These are phyloP conservation scores for Rhododendron ferrugineum DNA, from an alignment of 148 eudicot species.

Conservation along the genomic window DNA sequence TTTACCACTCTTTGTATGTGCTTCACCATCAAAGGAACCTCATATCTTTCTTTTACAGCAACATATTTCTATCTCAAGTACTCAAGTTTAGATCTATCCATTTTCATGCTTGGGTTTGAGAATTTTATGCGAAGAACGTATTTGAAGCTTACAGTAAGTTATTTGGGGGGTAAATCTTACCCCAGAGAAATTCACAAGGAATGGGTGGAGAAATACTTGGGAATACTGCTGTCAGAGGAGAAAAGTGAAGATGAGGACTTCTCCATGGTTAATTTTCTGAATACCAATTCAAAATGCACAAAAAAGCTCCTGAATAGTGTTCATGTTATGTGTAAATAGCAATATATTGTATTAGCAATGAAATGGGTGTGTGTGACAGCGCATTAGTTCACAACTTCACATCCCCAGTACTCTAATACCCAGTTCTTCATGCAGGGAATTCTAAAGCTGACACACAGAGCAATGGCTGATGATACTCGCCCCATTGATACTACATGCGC, in stretches of 20 bases:
- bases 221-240: neutral
- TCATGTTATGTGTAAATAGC: neutral
- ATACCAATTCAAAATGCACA: neutral
- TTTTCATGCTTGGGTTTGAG: neutral
- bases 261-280: neutral
- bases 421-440: conserved; percentile 50
- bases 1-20: too few species aligned
- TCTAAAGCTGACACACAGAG: conserved; percentile 62
- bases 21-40: neutral
- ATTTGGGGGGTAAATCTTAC: neutral
- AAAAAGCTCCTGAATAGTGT: neutral
- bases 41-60: neutral
- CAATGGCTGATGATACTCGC: conserved; percentile 75
- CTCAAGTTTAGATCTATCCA: neutral
- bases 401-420: neutral
- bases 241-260: neutral
- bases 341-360: neutral
- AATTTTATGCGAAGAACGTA: neutral
- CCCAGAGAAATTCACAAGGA: neutral
- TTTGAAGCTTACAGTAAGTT: conserved; percentile 1
- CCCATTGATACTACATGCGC: conserved; percentile 76
- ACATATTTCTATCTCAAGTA: neutral
- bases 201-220: neutral
- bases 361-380: neutral
- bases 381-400: neutral